Base-by-base conservation (phyloP, 2,329 filamentous ascomycete genomes). In the Purpureocillium takamizusanense region DNA sequence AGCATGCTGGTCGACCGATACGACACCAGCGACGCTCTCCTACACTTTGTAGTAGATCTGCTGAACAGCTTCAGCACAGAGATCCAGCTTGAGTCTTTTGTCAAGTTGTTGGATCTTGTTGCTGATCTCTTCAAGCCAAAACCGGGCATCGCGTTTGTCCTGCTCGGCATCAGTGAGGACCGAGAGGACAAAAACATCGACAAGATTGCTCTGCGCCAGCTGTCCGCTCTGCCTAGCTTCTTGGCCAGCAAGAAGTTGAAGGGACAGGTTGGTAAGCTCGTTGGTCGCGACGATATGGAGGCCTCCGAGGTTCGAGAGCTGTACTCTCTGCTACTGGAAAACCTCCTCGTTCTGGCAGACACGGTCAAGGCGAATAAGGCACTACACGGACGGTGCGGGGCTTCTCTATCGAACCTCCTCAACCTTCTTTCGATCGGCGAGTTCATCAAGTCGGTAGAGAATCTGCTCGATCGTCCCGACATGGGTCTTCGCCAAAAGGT, bases 1-100 rank as follows among this genome's bases (percentile, higher is more conserved):
- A 83, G 86, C 41, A 89, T 97, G 76, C 75, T 98, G 43, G 79
- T 86, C n/a, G 87, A 95, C 55, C 83, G 84, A 53, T 94, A 95
- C 56, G 81, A 84, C 4, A 72, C 79, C n/a, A 83, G 82, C 42
- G 79, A 84, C 52, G 77, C 75, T 47, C 77, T 92, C 29, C 65
- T 81, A 30, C 74, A 74, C n/a, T 89, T 97, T 58, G 73, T 86
- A 42, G 74, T 76, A 3, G 81, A 87, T 31, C 65, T 98, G 18
- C 73, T 87, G 33, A 78, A 78, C 42, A 70, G 77, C 28, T 92
- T 94, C 54, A 71, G 74, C 35, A 79, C 86, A 11, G 72, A 82
- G 35, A 73, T 80, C n/a, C 87, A 94, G 53, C 71, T 97, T 3
- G 69, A 83, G 54, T 82, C 86, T 9, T 75, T 92, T 44, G 76